Evolutionary conservation across 345 rosid species (phyloP).

Genomic region (Laguncularia racemosa): DNA sequence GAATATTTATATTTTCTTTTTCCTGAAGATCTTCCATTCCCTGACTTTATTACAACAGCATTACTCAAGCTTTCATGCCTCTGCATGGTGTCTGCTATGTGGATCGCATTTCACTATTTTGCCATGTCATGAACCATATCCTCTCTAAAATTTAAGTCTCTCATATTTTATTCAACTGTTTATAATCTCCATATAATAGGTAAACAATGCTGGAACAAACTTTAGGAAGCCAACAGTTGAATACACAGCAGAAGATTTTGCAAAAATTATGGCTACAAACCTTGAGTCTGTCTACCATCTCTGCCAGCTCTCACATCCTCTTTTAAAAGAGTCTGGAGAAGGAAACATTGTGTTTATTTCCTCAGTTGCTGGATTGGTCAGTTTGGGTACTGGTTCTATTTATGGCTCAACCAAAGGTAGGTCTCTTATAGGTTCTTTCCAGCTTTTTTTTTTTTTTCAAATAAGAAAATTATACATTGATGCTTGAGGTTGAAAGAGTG

Average conservation of each 20-base stretch:
- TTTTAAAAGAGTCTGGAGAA: constrained; percentile 68
- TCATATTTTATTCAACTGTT: too few relatives aligned
- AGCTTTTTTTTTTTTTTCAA: neutral
- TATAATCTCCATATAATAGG: constrained; percentile 17
- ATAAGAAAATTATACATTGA: neutral
- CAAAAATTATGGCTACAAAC: constrained; percentile 56
- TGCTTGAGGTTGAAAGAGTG: neutral
- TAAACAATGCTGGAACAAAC: constrained; percentile 87
- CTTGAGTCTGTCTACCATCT: constrained; percentile 73
- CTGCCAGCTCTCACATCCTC: constrained; percentile 77
- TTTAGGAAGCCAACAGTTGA: constrained; percentile 71
- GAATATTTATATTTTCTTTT: too few relatives aligned
- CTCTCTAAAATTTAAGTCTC: too few relatives aligned
- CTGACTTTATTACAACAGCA: too few relatives aligned
- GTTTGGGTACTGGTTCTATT: constrained; percentile 49
- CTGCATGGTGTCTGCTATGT: too few relatives aligned
- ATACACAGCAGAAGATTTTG: constrained; percentile 54
- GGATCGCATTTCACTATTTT: too few relatives aligned
- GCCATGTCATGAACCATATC: too few relatives aligned
- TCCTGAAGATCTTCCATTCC: too few relatives aligned
- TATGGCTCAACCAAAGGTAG: constrained; percentile 75
- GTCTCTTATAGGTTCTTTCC: neutral
- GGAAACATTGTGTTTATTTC: constrained; percentile 87
- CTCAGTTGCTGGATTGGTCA: constrained; percentile 56
- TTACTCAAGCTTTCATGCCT: too few relatives aligned